A percentile compares a stretch with the other conserved stretches of the same genome.
phyloP scores from a whole-genome alignment of 2,329 filamentous ascomycete species.

The Talaromyces piceae region DNA sequence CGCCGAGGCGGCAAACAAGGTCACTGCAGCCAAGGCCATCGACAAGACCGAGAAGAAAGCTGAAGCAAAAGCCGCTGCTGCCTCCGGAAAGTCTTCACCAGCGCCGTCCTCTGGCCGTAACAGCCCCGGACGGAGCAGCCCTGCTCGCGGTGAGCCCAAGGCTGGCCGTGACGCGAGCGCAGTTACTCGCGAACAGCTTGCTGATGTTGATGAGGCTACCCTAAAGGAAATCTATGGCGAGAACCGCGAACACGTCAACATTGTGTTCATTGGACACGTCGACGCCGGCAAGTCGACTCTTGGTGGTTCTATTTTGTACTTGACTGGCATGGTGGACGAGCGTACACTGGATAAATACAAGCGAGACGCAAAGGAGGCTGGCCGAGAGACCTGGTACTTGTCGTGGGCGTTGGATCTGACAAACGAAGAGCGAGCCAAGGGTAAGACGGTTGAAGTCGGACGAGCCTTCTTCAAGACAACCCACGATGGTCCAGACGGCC shows the following conservation, averaged over 20 bases:
- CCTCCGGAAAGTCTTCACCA: conserved; percentile 69
- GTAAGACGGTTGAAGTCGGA: conserved; percentile 96
- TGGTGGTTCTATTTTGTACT: conserved; percentile 85
- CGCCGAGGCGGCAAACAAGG: conserved; percentile 67
- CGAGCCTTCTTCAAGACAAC: conserved; percentile 87
- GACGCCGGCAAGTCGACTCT: conserved; percentile 97
- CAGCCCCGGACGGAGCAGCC: conserved; percentile 71
- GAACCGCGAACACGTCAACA: conserved; percentile 69
- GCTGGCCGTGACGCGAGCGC: conserved; percentile 67
- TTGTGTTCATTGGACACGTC: conserved; percentile 97
- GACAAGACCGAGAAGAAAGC: conserved; percentile 76
- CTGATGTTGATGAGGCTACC: conserved; percentile 73
- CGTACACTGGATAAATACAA: conserved; percentile 98
- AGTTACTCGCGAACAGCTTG: conserved; percentile 73
- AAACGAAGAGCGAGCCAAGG: conserved; percentile 91
- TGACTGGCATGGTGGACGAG: conserved; percentile 98
- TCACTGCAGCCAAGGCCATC: conserved; percentile 79
- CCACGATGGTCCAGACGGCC: conserved; percentile 28
- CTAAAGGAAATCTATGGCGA: conserved; percentile 93
- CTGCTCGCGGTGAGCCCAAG: conserved; percentile 52
- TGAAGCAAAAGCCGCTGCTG: conserved; percentile 37
- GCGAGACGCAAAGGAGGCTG: conserved; percentile 89
- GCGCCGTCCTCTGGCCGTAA: conserved; percentile 76
- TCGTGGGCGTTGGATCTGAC: conserved; percentile 98
- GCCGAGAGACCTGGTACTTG: conserved; percentile 96